Base-by-base conservation (phyloP, 108 stramenopile genomes). In the Mayamaea pseudoterrestris region DNA sequence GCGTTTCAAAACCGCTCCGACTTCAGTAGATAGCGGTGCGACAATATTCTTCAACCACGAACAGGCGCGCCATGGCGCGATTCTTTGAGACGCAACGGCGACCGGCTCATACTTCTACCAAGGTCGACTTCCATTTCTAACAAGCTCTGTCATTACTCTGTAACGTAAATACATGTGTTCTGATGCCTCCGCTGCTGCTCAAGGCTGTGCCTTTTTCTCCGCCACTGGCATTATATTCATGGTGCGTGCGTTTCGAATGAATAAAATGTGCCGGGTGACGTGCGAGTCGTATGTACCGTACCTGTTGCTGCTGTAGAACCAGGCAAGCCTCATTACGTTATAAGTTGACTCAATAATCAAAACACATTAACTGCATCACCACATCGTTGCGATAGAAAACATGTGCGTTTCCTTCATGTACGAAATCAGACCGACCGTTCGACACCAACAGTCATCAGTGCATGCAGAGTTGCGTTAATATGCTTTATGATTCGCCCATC, bases 161-260 rank as follows among this genome's bases (percentile, higher is more conserved):
- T n/a, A n/a, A n/a, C n/a, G n/a, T n/a, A n/a, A n/a, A n/a, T n/a
- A 18, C 5, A 44, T 44, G 44, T 44, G 44, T 44, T 44, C 44
- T n/a, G 44, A 44, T 22, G n/a, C 26, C 18, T 14, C 24, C 14
- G 4, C 44, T n/a, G 44, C 44, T 5, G 22, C 44, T 14, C 44
- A 44, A 21, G 44, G 20, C 8, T 44, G 44, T 9, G 44, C 44
- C 4, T 3, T 44, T 14, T 44, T 44, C 21, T 44, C 44, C 26
- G 44, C 44, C 2, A 27, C 26, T 2, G 44, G 44, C 5, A 44
- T 44, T 21, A 14, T 44, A 27, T 44, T 44, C 44, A 44, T 44
- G 44, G 44, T 44, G 22, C 22, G 44, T 18, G 18, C 5, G 37
- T 18, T 18, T 39, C 18, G 9, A 12, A 34, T 34, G 32, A 34